Evolutionary conservation across 108 stramenopile species (phyloP), one percentile per base, ranked within the genome.

Genomic region (Fragilaria radians): DNA sequence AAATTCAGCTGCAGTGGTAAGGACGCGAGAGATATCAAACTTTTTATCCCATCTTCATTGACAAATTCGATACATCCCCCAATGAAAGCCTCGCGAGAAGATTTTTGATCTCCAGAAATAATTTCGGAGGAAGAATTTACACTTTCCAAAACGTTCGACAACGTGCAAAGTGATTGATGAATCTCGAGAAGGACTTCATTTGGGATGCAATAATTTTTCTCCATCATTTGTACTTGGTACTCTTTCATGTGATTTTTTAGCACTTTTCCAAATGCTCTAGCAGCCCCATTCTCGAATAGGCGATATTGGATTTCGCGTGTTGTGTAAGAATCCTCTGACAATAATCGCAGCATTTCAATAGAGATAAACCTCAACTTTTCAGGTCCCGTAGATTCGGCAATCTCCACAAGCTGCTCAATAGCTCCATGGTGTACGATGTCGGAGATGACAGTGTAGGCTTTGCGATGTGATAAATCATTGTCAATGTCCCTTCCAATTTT

Each of bases 401-500:
- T 85, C 32, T 65, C 52, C 1, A 81, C 70, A 46, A 85, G 68
- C 3, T 73, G 73, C 21, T 71, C 75, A 46, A 80, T 71, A 7
- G 83, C 83, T 45, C 83, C 79, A n/a, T 78, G 63, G n/a, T 78
- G 64, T 7, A 85, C 31, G 34, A 85, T 79, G 24, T 71, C 74
- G 46, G 80, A 46, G 34, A 57, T 18, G 5, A n/a, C 18, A 0
- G 19, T 21, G 1, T 27, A n/a, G 18, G 51, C 22, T 21, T 52
- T 25, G 19, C 1, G 2, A 5, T n/a, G 51, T 25, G 29, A 63
- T 30, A 1, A 14, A 63, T 34, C 57, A 21, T 25, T 27, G 29
- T 5, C 53, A 54, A 1, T 0, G 59, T 27, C 24, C 3, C 1
- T 5, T 24, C 18, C 9, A 9, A 67, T 32, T 21, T 51, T 63